These are phyloP conservation scores for Metschnikowia amazonensis DNA, from an alignment of 805 yeast species.

Conservation along the genomic window DNA sequence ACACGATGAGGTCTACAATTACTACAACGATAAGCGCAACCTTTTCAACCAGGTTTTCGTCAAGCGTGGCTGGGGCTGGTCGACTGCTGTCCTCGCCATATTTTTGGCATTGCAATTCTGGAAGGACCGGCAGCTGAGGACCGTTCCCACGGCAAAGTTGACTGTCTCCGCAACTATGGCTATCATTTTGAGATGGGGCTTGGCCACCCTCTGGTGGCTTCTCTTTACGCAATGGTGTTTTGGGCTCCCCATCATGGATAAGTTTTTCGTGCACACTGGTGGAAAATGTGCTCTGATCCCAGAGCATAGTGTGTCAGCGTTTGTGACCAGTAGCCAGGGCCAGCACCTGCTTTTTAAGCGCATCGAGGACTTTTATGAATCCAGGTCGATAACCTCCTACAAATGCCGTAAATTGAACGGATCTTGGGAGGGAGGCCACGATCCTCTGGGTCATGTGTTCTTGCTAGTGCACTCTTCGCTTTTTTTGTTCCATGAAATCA, in stretches of 20 bases:
- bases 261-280: slow-evolving; percentile 74
- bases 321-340: slow-evolving; percentile 3
- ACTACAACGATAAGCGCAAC: slow-evolving; percentile 61
- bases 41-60: slow-evolving; percentile 72
- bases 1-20: slow-evolving; percentile 43
- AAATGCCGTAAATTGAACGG: slow-evolving; percentile 47
- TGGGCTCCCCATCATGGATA: slow-evolving; percentile 87
- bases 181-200: slow-evolving; percentile 35
- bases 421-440: slow-evolving; percentile 83
- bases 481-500: slow-evolving; percentile 61
- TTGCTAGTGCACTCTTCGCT: slow-evolving; percentile 63
- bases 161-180: slow-evolving; percentile 21
- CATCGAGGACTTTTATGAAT: slow-evolving; percentile 16
- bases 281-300: slow-evolving; percentile 58
- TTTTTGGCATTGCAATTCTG: slow-evolving; percentile 24
- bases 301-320: slow-evolving; percentile 6
- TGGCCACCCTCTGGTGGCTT: slow-evolving; percentile 77
- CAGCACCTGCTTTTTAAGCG: slow-evolving; percentile 5
- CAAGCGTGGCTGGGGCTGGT: slow-evolving; percentile 94
- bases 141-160: background rate
- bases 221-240: slow-evolving; percentile 84
- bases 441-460: slow-evolving; percentile 93
- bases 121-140: background rate
- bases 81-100: slow-evolving; percentile 33
- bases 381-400: slow-evolving; percentile 27